Evolutionary conservation across 1,139 yeast genomes (phyloP), one percentile per base, ranked within the genome.

Genomic region (Blastobotrys arbuscula): DNA sequence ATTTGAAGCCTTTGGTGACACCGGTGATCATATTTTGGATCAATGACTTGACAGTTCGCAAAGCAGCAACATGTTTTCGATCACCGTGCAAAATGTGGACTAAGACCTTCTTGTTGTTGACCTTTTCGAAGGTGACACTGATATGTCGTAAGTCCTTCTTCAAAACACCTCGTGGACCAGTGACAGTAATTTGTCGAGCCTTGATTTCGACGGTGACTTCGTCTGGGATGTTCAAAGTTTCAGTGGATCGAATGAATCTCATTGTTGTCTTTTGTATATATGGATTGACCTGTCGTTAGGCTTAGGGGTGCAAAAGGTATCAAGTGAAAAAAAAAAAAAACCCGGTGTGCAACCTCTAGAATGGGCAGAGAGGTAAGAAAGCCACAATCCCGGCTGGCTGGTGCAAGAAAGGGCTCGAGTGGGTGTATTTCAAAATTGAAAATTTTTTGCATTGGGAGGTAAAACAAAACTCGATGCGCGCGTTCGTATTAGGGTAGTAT

Each of bases 31-130:
- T 76, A 88, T 94, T 92, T 71, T 88, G 73, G 68, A 92, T 79
- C 71, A 92, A 79, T 63, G 97, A 87, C 79, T 89, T 89, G 75
- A 92, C 97, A 59, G 98, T 92, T 82, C 97, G 90, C 74, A 92
- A 81, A 71, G 97, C 88, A 73, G 99, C 99, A 74, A 92, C 97
- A 79, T 92, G 98, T 84, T 92, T 92, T 84, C 97, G 89, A 86
- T 88, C 96, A 79, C 98, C 98, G 74, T 90, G 88, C 85, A 87
- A 95, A 61, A 94, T 96, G 66, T 89, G 79, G 70, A 92, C 82
- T 78, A 84, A 85, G 76, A 94, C 78, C 66, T 81, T 82, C 60
- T 71, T 76, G 76, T 79, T 75, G 71, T 74, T 74, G 61, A 85
- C 69, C 81, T 90, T 88, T 64, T 68, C 59, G 83, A 92, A 92